A percentile compares a stretch with the other conserved stretches of the same genome.
These are phyloP conservation scores for Trypanosoma avium DNA, from an alignment of 208 protist species.

Conservation along the genomic window DNA sequence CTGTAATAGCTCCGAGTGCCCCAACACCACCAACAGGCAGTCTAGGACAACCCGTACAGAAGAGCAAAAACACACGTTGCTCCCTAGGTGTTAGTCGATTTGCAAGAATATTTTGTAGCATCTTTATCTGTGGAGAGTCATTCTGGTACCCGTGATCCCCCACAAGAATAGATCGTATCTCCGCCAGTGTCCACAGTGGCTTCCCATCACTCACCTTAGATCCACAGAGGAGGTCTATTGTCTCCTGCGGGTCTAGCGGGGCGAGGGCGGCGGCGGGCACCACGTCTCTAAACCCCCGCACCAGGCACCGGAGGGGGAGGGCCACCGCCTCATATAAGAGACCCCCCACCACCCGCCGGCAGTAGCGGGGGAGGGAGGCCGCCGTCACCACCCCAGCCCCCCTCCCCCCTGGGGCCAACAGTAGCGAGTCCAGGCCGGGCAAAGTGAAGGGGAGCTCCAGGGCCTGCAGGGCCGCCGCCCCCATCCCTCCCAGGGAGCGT, in stretches of 20 bases:
- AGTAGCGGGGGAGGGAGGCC: constrained; percentile 60
- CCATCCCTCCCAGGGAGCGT: constrained; percentile 36
- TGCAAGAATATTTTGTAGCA: constrained; percentile 69
- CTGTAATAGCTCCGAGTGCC: constrained; percentile 86
- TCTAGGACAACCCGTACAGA: constrained; percentile 88
- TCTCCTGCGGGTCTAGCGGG: constrained; percentile 55
- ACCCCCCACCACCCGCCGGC: constrained; percentile 50
- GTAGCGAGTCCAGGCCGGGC: constrained; percentile 69
- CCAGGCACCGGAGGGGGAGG: constrained; percentile 62
- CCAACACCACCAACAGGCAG: constrained; percentile 83
- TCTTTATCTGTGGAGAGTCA: constrained; percentile 74
- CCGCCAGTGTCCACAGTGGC: constrained; percentile 77
- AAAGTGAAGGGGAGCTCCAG: constrained; percentile 86
- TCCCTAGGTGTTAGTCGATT: constrained; percentile 67
- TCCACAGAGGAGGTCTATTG: constrained; percentile 67
- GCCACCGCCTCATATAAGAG: constrained; percentile 76
- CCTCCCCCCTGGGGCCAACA: constrained; percentile 52
- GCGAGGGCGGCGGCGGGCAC: constrained; percentile 70
- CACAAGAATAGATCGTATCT: constrained; percentile 80
- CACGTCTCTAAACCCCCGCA: constrained; percentile 70
- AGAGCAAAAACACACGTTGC: constrained; percentile 88
- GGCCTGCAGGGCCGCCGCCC: constrained; percentile 33
- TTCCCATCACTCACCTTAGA: constrained; percentile 34
- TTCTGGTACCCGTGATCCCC: constrained; percentile 89
- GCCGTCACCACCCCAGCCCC: constrained; percentile 55